Conservation (phyloP, 495 filamentous ascomycete species). For the Hypoxylon fragiforme region DNA sequence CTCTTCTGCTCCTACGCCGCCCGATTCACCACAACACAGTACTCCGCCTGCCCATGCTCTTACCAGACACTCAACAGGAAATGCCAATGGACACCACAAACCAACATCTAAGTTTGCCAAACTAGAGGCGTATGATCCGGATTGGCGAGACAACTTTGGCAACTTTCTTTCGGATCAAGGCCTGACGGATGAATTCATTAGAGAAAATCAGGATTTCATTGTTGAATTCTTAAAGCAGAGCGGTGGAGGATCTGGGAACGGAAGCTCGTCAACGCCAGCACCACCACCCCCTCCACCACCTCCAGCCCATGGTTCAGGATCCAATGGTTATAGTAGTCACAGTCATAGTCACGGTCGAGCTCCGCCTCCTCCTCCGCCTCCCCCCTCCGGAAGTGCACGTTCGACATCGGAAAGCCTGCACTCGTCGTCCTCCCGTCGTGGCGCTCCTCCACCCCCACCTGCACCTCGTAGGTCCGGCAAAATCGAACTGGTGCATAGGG, state of each 20-base stretch:
- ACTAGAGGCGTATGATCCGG: conserved; percentile 80
- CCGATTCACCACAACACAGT: conserved; percentile 53
- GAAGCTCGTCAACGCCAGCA: conserved; percentile 48
- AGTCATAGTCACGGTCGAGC: conserved; percentile 43
- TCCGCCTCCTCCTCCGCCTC: conserved; percentile 61
- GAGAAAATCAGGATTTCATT: conserved; percentile 92
- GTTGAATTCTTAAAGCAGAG: conserved; percentile 84
- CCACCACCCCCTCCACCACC: conserved; percentile 57
- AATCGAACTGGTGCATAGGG: conserved; percentile 45
- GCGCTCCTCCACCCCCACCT: conserved; percentile 77
- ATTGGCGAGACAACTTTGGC: conserved; percentile 80
- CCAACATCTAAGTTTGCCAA: conserved; percentile 58
- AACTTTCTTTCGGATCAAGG: conserved; percentile 81
- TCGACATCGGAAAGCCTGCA: conserved; percentile 51
- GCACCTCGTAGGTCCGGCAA: conserved; percentile 65
- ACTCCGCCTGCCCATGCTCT: conserved; percentile 55
- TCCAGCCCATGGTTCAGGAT: conserved; percentile 31
- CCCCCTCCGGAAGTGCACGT: conserved; percentile 67
- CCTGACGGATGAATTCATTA: conserved; percentile 89
- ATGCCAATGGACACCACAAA: conserved; percentile 44
- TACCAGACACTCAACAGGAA: conserved; percentile 43
- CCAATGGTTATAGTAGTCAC: conserved; percentile 11
- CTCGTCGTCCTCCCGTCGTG: conserved; percentile 32
- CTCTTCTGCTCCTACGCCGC: conserved; percentile 61
- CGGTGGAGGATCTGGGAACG: conserved; percentile 26